phyloP scores from a whole-genome alignment of 306 rosid genomes.

The Cucurbita maxima region DNA sequence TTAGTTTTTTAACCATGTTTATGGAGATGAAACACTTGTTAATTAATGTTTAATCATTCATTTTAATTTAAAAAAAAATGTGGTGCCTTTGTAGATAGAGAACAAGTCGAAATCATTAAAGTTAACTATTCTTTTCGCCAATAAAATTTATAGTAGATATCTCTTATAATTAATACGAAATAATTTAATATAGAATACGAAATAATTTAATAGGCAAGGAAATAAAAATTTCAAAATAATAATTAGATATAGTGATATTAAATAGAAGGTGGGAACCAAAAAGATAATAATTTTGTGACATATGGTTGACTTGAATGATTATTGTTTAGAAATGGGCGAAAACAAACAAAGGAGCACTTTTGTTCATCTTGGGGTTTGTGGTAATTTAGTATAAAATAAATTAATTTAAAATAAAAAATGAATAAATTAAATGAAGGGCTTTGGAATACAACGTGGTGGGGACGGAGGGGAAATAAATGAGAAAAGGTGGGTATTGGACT shows the following conservation, averaged over 20 bases:
- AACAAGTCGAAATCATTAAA: background rate
- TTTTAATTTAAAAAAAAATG: background rate
- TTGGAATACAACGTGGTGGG: slow-evolving; percentile 9
- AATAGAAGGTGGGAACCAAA: no score
- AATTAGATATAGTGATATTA: no score
- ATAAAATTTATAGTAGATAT: background rate
- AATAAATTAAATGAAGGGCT: background rate
- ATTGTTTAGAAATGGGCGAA: background rate
- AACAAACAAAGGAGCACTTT: slow-evolving; percentile 4
- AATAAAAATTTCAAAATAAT: no score
- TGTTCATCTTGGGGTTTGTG: background rate
- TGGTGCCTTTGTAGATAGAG: background rate
- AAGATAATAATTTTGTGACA: no score
- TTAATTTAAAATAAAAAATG: background rate
- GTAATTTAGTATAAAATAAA: background rate
- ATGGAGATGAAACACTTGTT: background rate
- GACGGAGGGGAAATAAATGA: background rate
- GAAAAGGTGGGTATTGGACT: slow-evolving; percentile 11
- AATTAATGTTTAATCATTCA: background rate
- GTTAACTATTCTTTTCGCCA: background rate
- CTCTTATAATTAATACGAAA: background rate
- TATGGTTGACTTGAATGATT: background rate
- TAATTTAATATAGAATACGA: background rate
- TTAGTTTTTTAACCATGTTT: no score
- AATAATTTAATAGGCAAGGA: no score